Evolutionary conservation across 805 yeast species (phyloP).

Genomic region (Barnettozyma siamensis): DNA sequence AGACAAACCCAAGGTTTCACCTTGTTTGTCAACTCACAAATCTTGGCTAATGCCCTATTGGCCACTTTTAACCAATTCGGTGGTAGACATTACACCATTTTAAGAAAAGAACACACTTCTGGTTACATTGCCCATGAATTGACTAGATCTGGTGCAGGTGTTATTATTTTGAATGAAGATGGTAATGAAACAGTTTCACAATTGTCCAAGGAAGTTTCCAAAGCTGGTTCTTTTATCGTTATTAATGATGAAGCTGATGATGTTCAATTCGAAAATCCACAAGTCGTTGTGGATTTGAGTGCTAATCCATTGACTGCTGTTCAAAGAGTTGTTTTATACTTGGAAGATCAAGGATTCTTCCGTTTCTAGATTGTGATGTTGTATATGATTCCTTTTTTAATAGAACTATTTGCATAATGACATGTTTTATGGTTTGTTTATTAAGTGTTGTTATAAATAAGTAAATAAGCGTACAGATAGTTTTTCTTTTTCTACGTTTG

Average conservation of each 20-base stretch:
- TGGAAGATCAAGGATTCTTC: slow-evolving; percentile 83
- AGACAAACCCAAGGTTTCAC: slow-evolving; percentile 87
- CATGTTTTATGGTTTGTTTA: too few species aligned
- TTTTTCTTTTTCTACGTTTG: too few species aligned
- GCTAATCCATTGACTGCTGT: slow-evolving; percentile 64
- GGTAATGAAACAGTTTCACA: slow-evolving; percentile 5
- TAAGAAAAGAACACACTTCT: slow-evolving; percentile 36
- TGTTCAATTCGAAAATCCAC: slow-evolving; percentile 43
- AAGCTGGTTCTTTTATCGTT: slow-evolving; percentile 41
- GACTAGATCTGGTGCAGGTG: slow-evolving; percentile 88
- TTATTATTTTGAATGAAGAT: slow-evolving; percentile 48
- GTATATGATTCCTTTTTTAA: neutral
- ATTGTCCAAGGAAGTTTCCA: slow-evolving; percentile 32
- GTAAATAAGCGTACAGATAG: too few species aligned
- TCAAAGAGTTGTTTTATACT: slow-evolving; percentile 62
- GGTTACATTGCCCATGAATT: slow-evolving; percentile 69
- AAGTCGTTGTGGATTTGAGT: slow-evolving; percentile 49
- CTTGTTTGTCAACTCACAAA: slow-evolving; percentile 56
- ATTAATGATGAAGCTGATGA: slow-evolving; percentile 34
- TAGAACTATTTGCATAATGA: too few species aligned
- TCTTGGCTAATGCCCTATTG: slow-evolving; percentile 75
- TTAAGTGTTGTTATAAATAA: too few species aligned
- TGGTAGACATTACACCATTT: slow-evolving; percentile 65
- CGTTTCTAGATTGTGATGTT: slow-evolving; percentile 30
- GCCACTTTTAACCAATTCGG: slow-evolving; percentile 86